Evolutionary conservation across 2,329 filamentous ascomycete species (phyloP).

Genomic region (Penicillium sp.): DNA sequence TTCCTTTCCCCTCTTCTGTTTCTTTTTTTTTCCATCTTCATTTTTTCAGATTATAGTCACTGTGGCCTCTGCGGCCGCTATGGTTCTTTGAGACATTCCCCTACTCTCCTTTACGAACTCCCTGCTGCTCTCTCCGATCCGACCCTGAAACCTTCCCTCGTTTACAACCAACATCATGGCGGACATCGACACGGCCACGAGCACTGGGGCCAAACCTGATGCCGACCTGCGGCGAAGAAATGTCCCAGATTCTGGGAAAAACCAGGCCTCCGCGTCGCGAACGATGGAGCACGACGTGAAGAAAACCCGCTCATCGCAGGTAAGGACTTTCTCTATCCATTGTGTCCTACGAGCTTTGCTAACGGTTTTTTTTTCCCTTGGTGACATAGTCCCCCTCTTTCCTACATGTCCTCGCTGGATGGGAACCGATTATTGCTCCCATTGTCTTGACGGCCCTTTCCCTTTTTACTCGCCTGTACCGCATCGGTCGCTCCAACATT

Average conservation of each 20-base stretch:
- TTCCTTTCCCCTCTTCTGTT: conserved; percentile 11
- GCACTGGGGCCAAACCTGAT: conserved; percentile 35
- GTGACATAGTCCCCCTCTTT: conserved; percentile 34
- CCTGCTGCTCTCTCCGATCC: not conserved
- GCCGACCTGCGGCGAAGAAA: conserved; percentile 44
- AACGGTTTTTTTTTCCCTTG: not conserved
- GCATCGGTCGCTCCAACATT: conserved; percentile 66
- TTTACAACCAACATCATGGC: conserved; percentile 28
- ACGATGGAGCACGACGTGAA: conserved; percentile 31
- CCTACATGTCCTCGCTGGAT: conserved; percentile 51
- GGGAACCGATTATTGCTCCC: conserved; percentile 63
- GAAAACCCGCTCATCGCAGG: conserved; percentile 35
- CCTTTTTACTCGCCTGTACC: conserved; percentile 67
- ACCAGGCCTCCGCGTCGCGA: conserved; percentile 20
- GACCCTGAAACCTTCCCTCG: not conserved
- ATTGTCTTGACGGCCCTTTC: conserved; percentile 62
- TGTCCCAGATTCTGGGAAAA: conserved; percentile 34
- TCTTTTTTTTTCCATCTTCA: conserved; percentile 7
- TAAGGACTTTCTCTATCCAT: conserved; percentile 17
- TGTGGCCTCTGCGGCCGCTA: conserved; percentile 15
- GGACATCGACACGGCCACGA: conserved; percentile 31
- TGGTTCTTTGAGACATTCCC: conserved; percentile 18
- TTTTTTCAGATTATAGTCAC: conserved; percentile 12
- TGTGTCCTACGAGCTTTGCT: not conserved
- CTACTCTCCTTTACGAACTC: conserved; percentile 6